Evolutionary conservation across 805 yeast species (phyloP), one percentile per base, ranked within the genome.

Genomic region (Maudiozyma pseudohumilis): DNA sequence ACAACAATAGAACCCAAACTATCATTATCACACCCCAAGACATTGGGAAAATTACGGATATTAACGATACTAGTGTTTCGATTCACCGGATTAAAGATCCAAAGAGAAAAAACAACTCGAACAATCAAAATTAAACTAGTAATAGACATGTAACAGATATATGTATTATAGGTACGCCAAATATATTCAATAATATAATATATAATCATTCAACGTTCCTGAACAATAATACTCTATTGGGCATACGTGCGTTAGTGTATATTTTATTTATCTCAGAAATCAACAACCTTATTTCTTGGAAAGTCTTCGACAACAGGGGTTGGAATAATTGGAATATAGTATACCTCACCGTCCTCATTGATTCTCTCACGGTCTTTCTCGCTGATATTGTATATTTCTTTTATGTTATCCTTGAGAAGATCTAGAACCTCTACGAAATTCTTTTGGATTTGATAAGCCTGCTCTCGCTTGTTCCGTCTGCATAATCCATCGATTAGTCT

Each of bases 1-100:
- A 75, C 40, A 35, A 43, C 3, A 70, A 79, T 0, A 70, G 76
- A 43, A 76, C 88, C 0, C 98, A 89, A 60, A 81, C 95, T 1
- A 79, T 89, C 6, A 85, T 89, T 47, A 89, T 89, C 32, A 89
- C 98, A 0, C 98, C 98, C 0, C 94, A 87, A 52, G 94, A 86
- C 55, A 81, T 89, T 45, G 76, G 74, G 2, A 66, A 64, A 38
- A 68, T 65, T 29, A 76, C 84, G 1, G 74, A 75, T 16, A 68
- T 81, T 30, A 79, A 77, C n/a, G 77, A 73, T 23, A 60, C 72
- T 20, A 68, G 64, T 16, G 84, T 82, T 4, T 68, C 63, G 40
- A 80, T 83, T 22, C 87, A 80, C 48, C 74, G 69, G 48, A 77
- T 82, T 48, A 59, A 52, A 40, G 70, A 66, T 41, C 70, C 69